phyloP scores from a whole-genome alignment of 208 protist genomes.

The Wallacemonas collosoma region DNA sequence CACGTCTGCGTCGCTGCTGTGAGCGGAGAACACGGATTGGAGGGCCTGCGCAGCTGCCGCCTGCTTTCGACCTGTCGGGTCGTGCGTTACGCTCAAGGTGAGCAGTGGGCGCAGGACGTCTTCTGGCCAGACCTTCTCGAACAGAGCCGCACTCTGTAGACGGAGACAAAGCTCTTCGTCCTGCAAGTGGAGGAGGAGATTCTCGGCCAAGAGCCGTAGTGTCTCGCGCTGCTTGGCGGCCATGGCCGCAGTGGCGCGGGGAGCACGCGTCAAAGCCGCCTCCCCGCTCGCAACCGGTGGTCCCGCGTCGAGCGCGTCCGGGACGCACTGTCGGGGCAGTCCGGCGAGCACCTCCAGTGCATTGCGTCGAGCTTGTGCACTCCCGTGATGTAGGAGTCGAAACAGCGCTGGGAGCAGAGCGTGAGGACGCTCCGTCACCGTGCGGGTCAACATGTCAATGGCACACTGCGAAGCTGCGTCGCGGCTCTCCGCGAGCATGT shows the following conservation, averaged over 20 bases:
- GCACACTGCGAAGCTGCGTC: slow-evolving; percentile 76
- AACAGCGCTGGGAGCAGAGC: slow-evolving; percentile 73
- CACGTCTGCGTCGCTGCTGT: slow-evolving; percentile 37
- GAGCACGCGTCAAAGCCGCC: neutral
- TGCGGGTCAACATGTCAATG: slow-evolving; percentile 58
- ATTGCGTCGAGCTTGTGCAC: slow-evolving; percentile 51
- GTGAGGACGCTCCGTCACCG: slow-evolving; percentile 64
- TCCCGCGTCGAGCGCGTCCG: neutral
- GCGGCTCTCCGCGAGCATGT: slow-evolving; percentile 59
- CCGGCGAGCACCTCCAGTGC: slow-evolving; percentile 70
- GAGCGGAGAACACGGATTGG: slow-evolving; percentile 48
- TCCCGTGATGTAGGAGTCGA: slow-evolving; percentile 63
- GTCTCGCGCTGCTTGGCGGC: slow-evolving; percentile 40
- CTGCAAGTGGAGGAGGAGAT: slow-evolving; percentile 70
- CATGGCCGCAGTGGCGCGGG: neutral
- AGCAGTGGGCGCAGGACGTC: slow-evolving; percentile 76
- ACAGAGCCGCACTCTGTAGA: slow-evolving; percentile 64
- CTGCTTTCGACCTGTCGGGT: slow-evolving; percentile 52
- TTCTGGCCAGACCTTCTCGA: slow-evolving; percentile 73
- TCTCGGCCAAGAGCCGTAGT: slow-evolving; percentile 66
- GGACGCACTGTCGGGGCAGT: slow-evolving; percentile 38
- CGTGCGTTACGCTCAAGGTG: slow-evolving; percentile 48
- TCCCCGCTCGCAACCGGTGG: neutral
- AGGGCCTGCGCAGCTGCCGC: slow-evolving; percentile 51
- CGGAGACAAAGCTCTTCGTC: slow-evolving; percentile 81